These are phyloP conservation scores for Aspergillus viridinutans DNA, from an alignment of 2,329 filamentous ascomycete genomes.

Conservation along the genomic window DNA sequence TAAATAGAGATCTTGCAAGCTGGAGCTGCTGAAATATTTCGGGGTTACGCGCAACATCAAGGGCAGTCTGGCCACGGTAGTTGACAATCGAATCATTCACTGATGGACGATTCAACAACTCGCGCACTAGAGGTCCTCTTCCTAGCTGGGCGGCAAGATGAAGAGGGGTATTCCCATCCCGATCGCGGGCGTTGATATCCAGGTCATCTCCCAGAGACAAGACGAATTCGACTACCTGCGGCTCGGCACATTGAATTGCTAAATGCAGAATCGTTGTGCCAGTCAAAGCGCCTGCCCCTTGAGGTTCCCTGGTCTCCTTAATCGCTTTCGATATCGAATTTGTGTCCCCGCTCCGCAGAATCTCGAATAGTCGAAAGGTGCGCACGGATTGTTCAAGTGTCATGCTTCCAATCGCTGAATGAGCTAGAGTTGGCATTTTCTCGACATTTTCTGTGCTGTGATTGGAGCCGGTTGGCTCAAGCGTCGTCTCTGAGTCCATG, in stretches of 20 bases:
- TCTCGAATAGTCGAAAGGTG: conserved; percentile 92
- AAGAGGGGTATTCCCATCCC: conserved; percentile 89
- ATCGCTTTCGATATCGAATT: conserved; percentile 84
- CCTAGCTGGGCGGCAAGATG: conserved; percentile 84
- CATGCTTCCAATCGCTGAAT: conserved; percentile 32
- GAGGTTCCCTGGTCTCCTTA: conserved; percentile 52
- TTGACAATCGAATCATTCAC: conserved; percentile 90
- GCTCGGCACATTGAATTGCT: conserved; percentile 91
- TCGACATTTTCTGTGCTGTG: conserved; percentile 24
- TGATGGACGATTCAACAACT: conserved; percentile 73
- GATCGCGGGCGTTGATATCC: conserved; percentile 85
- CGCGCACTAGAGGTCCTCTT: conserved; percentile 71
- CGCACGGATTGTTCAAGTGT: conserved; percentile 89
- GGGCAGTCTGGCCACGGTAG: conserved; percentile 74
- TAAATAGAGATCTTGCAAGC: conserved; percentile 81
- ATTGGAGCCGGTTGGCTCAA: conserved; percentile 25
- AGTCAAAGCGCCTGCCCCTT: conserved; percentile 40
- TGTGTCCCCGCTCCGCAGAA: conserved; percentile 84
- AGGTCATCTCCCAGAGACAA: conserved; percentile 67
- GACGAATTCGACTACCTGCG: conserved; percentile 90
- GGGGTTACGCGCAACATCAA: conserved; percentile 84
- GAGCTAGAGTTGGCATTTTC: conserved; percentile 31
- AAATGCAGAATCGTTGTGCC: conserved; percentile 90
- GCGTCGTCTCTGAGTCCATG: conserved; percentile 19
- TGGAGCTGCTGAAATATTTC: conserved; percentile 96